These are phyloP conservation scores for Papiliotrema terrestris DNA, from an alignment of 1,284 basidiomycete species.

Conservation along the genomic window DNA sequence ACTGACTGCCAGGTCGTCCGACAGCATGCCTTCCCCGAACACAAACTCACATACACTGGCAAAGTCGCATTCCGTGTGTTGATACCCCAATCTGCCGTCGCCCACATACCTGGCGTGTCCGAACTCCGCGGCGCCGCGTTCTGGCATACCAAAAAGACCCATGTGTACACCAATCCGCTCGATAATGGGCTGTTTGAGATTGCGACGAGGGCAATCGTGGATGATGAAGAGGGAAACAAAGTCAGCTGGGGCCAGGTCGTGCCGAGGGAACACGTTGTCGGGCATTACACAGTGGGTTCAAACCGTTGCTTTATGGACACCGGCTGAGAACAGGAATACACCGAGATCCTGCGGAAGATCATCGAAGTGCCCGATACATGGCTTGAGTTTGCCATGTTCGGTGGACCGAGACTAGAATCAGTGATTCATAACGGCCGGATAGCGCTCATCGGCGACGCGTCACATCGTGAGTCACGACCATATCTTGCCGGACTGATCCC, in stretches of 20 bases:
- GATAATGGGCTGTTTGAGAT: slow-evolving; percentile 27
- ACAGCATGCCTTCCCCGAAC: slow-evolving; percentile 24
- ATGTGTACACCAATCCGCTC: slow-evolving; percentile 28
- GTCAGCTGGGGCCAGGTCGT: slow-evolving; percentile 27
- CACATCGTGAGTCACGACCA: slow-evolving; percentile 20
- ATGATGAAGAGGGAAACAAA: slow-evolving; percentile 18
- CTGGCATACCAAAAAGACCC: slow-evolving; percentile 28
- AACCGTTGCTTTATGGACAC: neutral
- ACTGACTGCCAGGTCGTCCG: slow-evolving; percentile 22
- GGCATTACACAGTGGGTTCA: slow-evolving; percentile 17
- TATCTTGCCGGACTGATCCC: neutral
- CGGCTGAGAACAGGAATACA: slow-evolving; percentile 14
- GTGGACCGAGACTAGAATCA: slow-evolving; percentile 20
- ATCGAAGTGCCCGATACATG: slow-evolving; percentile 23
- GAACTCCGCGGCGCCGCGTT: slow-evolving; percentile 8
- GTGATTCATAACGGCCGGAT: slow-evolving; percentile 17
- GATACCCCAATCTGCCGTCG: slow-evolving; percentile 23
- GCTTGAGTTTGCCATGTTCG: slow-evolving; percentile 34
- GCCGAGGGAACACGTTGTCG: slow-evolving; percentile 9
- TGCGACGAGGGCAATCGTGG: slow-evolving; percentile 19
- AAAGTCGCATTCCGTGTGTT: slow-evolving; percentile 28
- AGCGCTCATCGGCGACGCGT: slow-evolving; percentile 29
- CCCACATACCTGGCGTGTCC: slow-evolving; percentile 22
- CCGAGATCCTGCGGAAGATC: slow-evolving; percentile 20
- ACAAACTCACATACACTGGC: slow-evolving; percentile 29